These are phyloP conservation scores for Zoysia pacifica DNA, from an alignment of 176 grass and related monocot species.

Conservation along the genomic window DNA sequence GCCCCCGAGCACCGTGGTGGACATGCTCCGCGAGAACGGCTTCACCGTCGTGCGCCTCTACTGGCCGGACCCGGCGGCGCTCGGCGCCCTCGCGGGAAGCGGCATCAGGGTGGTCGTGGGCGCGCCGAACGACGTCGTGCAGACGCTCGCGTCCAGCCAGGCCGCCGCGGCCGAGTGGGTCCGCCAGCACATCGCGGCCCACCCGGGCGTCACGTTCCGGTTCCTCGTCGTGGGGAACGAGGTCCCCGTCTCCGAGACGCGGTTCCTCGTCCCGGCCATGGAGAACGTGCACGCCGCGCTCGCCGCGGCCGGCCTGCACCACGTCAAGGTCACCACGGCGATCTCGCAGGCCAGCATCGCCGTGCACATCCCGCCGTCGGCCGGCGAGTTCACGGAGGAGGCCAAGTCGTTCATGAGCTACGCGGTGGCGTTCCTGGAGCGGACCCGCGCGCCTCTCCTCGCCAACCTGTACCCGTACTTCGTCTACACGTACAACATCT, in stretches of 20 bases:
- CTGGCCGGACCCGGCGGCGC: slow-evolving; percentile 33
- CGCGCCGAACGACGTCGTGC: slow-evolving; percentile 39
- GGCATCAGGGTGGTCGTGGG: slow-evolving; percentile 56
- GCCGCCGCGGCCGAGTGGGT: slow-evolving; percentile 52
- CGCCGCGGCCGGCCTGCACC: slow-evolving; percentile 23
- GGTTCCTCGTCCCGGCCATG: slow-evolving; percentile 67
- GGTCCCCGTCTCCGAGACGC: slow-evolving; percentile 19
- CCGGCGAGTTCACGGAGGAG: slow-evolving; percentile 38
- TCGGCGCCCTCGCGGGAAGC: slow-evolving; percentile 48
- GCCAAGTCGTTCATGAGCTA: slow-evolving; percentile 20
- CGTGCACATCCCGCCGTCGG: slow-evolving; percentile 52
- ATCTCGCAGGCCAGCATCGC: slow-evolving; percentile 35
- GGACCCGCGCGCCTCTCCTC: slow-evolving; percentile 58
- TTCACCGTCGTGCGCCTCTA: slow-evolving; percentile 67
- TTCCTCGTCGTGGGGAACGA: slow-evolving; percentile 82
- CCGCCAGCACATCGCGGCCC: slow-evolving; percentile 45
- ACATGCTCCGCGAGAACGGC: slow-evolving; percentile 51
- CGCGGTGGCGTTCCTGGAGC: slow-evolving; percentile 37
- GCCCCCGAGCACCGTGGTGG: slow-evolving; percentile 42
- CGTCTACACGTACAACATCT: slow-evolving; percentile 23
- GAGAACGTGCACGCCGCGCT: slow-evolving; percentile 53
- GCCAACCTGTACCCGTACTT: slow-evolving; percentile 86
- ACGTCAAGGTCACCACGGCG: slow-evolving; percentile 62
- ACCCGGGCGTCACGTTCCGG: slow-evolving; percentile 43
- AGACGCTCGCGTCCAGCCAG: slow-evolving; percentile 28